Evolutionary conservation across 768 basidiomycete species (phyloP), one percentile per base, ranked within the genome.

Genomic region (Pseudohyphozyma bogoriensis): DNA sequence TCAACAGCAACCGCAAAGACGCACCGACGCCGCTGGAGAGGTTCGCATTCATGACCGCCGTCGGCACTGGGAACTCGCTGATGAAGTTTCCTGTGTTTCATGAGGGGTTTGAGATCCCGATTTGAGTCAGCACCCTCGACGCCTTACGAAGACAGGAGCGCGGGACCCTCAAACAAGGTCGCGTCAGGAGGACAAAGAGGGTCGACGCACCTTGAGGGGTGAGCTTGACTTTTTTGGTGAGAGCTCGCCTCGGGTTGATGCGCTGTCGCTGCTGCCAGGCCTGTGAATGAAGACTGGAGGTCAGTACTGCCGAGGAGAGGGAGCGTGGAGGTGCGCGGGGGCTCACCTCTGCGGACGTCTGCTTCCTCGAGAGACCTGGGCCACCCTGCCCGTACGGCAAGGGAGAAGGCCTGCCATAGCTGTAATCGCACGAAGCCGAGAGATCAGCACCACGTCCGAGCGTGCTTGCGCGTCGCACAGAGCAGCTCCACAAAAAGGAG

Each of bases 191-290:
- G 26, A 5, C 10, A 1, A 10, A 39, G 39, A 8, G 29, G n/a
- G 32, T 10, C 5, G 42, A 32, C 59, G 22, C 87, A 60, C 92
- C 92, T 51, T 89, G 80, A 5, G 26, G n/a, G 12, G 89, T 93
- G 65, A 96, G 83, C 73, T 88, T 87, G 77, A 97, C 86, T 72
- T 86, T 88, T 69, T 88, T 85, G n/a, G 89, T 92, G 52, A 67
- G 58, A 20, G 70, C 65, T 11, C 70, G 52, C 6, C 57, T 47
- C 24, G 68, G 70, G 49, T 69, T 65, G 58, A 67, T 66, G 22
- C 40, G 49, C 51, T 70, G 70, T 9, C 70, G 33, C 51, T 63
- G 59, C 24, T 63, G 57, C 65, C 68, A 70, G 2, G 70, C 70
- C 56, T 68, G 51, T 24, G 28, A 20, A n/a, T 7, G 7, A 20